Conservation (phyloP, 2,329 filamentous ascomycete genomes). For the Dothiorella sarmentorum region DNA sequence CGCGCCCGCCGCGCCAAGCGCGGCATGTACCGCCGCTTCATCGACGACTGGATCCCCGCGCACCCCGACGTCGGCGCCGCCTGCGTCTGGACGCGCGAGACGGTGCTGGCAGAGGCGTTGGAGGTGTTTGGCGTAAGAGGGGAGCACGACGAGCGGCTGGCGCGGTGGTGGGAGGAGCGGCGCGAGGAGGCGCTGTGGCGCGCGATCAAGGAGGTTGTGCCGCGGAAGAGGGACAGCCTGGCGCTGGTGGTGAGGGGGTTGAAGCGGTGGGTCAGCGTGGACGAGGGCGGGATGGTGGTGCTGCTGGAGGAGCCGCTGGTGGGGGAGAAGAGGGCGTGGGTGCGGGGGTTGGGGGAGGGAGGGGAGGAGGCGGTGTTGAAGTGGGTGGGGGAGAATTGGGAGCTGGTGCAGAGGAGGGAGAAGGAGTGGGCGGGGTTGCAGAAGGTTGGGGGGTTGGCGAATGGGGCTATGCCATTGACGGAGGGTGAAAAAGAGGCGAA, state of each 20-base stretch:
- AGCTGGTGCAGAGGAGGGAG: slow-evolving; percentile 29
- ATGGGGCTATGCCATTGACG: neutral
- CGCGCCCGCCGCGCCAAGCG: slow-evolving; percentile 54
- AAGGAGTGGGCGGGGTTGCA: slow-evolving; percentile 20
- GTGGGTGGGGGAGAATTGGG: slow-evolving; percentile 34
- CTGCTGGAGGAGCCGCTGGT: slow-evolving; percentile 22
- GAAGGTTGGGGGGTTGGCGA: neutral
- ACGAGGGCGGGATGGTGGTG: slow-evolving; percentile 24
- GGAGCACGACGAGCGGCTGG: slow-evolving; percentile 46
- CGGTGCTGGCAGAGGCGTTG: slow-evolving; percentile 55
- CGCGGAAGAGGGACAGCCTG: slow-evolving; percentile 26
- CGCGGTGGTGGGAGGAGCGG: slow-evolving; percentile 36
- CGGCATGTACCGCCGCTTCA: slow-evolving; percentile 58
- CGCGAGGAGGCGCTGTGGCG: slow-evolving; percentile 42
- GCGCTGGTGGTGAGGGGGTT: slow-evolving; percentile 29
- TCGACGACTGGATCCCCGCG: slow-evolving; percentile 60
- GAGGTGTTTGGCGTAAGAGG: slow-evolving; percentile 45
- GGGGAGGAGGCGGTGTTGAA: slow-evolving; percentile 18
- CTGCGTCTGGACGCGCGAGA: slow-evolving; percentile 33
- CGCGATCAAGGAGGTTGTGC: slow-evolving; percentile 40
- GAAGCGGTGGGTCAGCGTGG: slow-evolving; percentile 35
- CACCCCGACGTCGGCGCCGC: slow-evolving; percentile 41
- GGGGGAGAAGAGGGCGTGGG: slow-evolving; percentile 26
- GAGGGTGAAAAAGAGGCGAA: neutral
- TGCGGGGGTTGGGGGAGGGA: slow-evolving; percentile 18